Base-by-base conservation (phyloP, 306 rosid species). In the Carpinus viminea region DNA sequence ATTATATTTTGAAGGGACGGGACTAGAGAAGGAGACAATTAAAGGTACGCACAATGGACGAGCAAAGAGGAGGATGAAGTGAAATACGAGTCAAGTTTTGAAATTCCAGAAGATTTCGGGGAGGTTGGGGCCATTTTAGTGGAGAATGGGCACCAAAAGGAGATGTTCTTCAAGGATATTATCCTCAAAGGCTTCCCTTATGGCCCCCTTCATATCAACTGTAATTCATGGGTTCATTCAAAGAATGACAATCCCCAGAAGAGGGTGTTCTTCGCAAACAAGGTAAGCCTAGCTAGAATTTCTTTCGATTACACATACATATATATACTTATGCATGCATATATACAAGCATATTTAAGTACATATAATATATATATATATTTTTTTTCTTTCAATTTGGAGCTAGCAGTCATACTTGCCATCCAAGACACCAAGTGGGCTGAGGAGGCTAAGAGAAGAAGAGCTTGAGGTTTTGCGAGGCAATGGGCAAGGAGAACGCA, bases 221-320 rank as follows among this genome's bases (percentile, higher is more conserved):
- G 97, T 51, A 31, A 83, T 17, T 94, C 97, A 0, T 94, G 98
- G 98, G 73, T 94, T 34, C 94, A 89, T 38, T 86, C 98, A 55
- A 90, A 92, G 84, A 13, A 16, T 18, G 85, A 89, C 41, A 43
- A 77, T 80, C 92, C 93, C 17, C 73, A 13, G 0, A 89, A 84
- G 43, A 87, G 97, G 52, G 86, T 89, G 4, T 88, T 90, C 86
- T 94, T 92, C 88, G 24, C 91, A 21, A 78, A 83, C 85, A 82
- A 92, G 98, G 98, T 88, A 20, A 1, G 20, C 1, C 7, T 24
- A 24, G 26, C 26, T 24, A 24, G 26, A 24, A 24, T 24, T 24
- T 24, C 26, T 24, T 24, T 24, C 26, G 1, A 1, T 24, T 24
- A 4, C 5, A 38, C 43, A 0, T 38, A 38, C 7, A 41, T 41